Evolutionary conservation across 2,329 filamentous ascomycete species (phyloP).

Genomic region (Epichloe amarillans): DNA sequence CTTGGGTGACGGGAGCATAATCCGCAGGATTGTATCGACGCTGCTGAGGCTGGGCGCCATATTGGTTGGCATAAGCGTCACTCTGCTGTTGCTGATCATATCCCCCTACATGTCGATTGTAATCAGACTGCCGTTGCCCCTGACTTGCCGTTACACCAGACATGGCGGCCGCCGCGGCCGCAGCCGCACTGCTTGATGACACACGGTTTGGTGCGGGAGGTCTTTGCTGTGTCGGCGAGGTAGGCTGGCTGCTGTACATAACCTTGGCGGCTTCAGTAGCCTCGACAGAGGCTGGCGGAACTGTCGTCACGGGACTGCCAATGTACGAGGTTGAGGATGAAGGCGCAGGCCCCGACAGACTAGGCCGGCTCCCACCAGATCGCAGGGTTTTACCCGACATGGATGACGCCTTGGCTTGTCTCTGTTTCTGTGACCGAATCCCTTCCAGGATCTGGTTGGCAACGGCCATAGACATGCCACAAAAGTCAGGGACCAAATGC

Average conservation of each 20-base stretch:
- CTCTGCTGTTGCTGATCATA: conserved; percentile 21
- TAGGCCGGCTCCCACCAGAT: conserved; percentile 31
- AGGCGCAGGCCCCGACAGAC: conserved; percentile 25
- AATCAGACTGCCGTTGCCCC: conserved; percentile 22
- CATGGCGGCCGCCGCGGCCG: conserved; percentile 48
- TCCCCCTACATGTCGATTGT: conserved; percentile 20
- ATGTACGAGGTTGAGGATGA: conserved; percentile 22
- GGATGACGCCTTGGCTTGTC: conserved; percentile 41
- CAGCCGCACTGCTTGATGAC: conserved; percentile 40
- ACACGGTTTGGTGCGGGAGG: conserved; percentile 38
- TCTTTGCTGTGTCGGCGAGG: conserved; percentile 37
- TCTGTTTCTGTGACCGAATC: conserved; percentile 64
- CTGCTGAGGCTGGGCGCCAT: conserved; percentile 23
- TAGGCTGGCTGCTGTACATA: conserved; percentile 43
- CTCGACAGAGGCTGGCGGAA: conserved; percentile 19
- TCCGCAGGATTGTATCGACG: conserved; percentile 65
- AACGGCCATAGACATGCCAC: conserved; percentile 96
- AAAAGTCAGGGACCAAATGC: conserved; percentile 95
- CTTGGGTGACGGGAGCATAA: conserved; percentile 49
- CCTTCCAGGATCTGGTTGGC: conserved; percentile 88
- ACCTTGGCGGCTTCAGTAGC: conserved; percentile 51
- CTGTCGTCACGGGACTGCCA: conserved; percentile 12
- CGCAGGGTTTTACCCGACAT: conserved; percentile 58
- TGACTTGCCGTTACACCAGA: conserved; percentile 26
- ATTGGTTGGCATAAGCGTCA: conserved; percentile 23